Conservation (phyloP, 805 yeast genomes). For the Metschnikowia lunata region DNA sequence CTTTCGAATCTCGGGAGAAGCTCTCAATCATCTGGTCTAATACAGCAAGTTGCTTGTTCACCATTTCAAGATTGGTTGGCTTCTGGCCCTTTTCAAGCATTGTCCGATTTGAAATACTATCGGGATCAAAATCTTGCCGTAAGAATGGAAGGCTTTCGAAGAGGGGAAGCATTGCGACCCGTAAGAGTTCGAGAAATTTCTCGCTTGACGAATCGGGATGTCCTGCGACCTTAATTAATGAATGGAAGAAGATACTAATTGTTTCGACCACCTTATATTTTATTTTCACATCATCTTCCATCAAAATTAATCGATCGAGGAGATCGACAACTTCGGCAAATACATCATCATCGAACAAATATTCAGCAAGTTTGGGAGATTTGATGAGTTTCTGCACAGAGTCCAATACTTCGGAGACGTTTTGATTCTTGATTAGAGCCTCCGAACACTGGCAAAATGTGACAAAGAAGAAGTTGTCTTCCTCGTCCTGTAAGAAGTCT, state of each 20-base stretch:
- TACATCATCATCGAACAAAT: constrained; percentile 61
- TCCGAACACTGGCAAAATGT: constrained; percentile 82
- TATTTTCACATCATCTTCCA: constrained; percentile 58
- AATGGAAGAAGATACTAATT: constrained; percentile 25
- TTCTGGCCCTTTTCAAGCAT: constrained; percentile 27
- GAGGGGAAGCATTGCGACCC: constrained; percentile 64
- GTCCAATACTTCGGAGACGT: constrained; percentile 48
- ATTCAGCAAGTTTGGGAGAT: constrained; percentile 51
- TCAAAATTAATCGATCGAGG: constrained; percentile 64
- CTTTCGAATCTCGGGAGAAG: constrained; percentile 59
- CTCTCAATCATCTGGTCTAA: constrained; percentile 58
- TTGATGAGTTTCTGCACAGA: constrained; percentile 47
- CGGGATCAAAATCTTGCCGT: constrained; percentile 40
- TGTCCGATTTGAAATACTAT: constrained; percentile 22
- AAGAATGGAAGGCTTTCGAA: constrained; percentile 57
- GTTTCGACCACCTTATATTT: constrained; percentile 47
- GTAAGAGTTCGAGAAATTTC: constrained; percentile 59
- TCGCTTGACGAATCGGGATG: neutral
- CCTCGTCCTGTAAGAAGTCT: constrained; percentile 51
- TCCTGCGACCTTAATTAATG: constrained; percentile 2
- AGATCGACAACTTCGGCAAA: constrained; percentile 74
- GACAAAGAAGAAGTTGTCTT: constrained; percentile 67
- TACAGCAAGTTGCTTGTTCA: constrained; percentile 47
- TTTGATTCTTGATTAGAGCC: constrained; percentile 49
- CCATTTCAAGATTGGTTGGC: constrained; percentile 36